Evolutionary conservation across 2,329 filamentous ascomycete genomes (phyloP), one percentile per base, ranked within the genome.

Genomic region (Neonectria coccinea): DNA sequence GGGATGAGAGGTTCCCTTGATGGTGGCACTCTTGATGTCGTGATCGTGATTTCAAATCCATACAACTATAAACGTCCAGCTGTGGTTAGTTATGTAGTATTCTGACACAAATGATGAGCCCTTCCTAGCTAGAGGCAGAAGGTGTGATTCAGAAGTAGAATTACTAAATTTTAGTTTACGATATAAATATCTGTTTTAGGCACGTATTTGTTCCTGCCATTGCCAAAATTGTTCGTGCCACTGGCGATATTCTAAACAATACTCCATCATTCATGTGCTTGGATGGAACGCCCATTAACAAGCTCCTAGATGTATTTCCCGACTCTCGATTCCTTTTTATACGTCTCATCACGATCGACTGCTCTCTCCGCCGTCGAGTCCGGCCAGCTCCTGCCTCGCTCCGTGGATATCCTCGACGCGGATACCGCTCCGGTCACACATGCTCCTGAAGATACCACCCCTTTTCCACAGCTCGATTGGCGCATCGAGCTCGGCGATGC

Each of bases 401-500:
- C 73, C 76, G 12, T 73, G 70, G n/a, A 89, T 86, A 65, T 89
- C 86, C 69, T 86, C 85, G 0, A 77, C 72, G 11, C 85, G 77
- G 59, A 97, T 97, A 1, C 93, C 93, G 74, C 92, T 94, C 54
- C 92, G 84, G 48, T 97, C 93, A 76, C 94, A 97, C 94, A 97
- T 97, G 39, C 91, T 84, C 69, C 91, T 86, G 79, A 98, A 98
- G 59, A 97, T 94, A 0, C 92, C 92, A 10, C 86, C 89, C 51
- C 84, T 80, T 29, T 90, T 86, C 85, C 91, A 98, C 65, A 99
- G 81, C 47, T 82, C 84, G 45, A 91, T 75, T 2, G 96, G 96
- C 14, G 87, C 86, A 74, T 92, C 96, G 67, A 98, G 83, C 85
- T 98, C 94, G 0, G 92, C 93, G 74, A 99, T 97, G 16, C 82